phyloP scores from a whole-genome alignment of 192 early-diverging fungal species.

The Piromyces finnis region DNA sequence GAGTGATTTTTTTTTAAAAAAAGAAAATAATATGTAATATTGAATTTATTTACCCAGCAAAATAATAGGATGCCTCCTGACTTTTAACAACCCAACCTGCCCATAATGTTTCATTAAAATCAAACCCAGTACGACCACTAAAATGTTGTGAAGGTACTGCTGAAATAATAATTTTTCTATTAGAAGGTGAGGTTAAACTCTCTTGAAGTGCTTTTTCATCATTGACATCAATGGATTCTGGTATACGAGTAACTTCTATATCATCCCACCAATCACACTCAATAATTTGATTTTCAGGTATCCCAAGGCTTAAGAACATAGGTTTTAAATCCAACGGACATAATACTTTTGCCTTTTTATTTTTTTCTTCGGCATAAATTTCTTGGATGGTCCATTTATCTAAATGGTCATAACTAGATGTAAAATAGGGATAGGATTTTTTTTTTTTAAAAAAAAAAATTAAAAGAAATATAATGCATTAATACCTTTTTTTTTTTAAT shows the following conservation, averaged over 20 bases:
- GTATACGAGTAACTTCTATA: conserved; percentile 7
- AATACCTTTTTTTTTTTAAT: no score
- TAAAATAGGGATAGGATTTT: no score
- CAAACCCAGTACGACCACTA: conserved; percentile 35
- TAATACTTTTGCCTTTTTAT: conserved; percentile 30
- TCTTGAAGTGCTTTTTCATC: neutral
- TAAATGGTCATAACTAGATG: conserved; percentile 61
- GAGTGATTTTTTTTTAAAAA: no score
- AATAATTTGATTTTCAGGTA: conserved; percentile 17
- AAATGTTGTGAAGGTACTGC: conserved; percentile 24
- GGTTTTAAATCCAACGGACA: conserved; percentile 60
- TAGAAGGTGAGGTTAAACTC: neutral
- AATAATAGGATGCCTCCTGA: neutral
- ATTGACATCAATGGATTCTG: neutral
- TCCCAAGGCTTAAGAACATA: conserved; percentile 33
- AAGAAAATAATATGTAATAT: no score
- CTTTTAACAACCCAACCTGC: conserved; percentile 29
- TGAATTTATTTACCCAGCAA: neutral
- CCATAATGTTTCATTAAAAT: conserved; percentile 65
- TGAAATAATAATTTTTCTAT: neutral
- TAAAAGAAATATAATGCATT: no score
- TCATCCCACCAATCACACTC: conserved; percentile 70
- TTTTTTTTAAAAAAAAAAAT: no score
- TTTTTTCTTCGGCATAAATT: conserved; percentile 9
- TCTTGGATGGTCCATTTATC: conserved; percentile 46